phyloP scores from a whole-genome alignment of 257 asterid species.

The Forsythia viridissima region DNA sequence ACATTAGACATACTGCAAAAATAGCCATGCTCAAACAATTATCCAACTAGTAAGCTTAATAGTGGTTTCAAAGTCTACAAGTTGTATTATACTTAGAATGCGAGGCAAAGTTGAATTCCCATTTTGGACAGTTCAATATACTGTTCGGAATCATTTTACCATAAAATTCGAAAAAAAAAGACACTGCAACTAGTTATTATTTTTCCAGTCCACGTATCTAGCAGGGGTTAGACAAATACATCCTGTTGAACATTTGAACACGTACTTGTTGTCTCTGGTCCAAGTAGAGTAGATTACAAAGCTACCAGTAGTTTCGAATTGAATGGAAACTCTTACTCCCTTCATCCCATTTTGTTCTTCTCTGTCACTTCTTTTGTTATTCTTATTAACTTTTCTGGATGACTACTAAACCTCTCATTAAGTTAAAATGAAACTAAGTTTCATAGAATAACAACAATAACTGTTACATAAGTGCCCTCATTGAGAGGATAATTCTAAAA shows the following conservation, averaged over 20 bases:
- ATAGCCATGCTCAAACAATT: conserved; percentile 8
- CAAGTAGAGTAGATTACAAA: background rate
- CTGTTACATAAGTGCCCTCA: background rate
- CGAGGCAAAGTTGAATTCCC: background rate
- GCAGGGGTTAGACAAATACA: background rate
- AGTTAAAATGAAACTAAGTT: background rate
- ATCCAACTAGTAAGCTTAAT: conserved; percentile 3
- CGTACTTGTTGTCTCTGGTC: conserved; percentile 1
- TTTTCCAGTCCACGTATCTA: background rate
- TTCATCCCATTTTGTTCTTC: background rate
- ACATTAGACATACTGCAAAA: conserved; percentile 24
- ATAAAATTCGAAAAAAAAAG: background rate
- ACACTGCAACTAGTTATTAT: background rate
- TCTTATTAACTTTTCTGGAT: background rate
- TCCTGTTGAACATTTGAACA: conserved; percentile 3
- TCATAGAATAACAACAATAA: background rate
- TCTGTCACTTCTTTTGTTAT: background rate
- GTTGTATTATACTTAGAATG: background rate
- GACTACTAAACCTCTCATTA: background rate
- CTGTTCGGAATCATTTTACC: background rate
- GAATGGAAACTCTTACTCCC: background rate
- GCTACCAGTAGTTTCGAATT: background rate
- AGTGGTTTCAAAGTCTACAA: background rate
- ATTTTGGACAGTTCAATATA: background rate
- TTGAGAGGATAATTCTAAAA: background rate